Evolutionary conservation across 169 alveolate genomes (phyloP).

Genomic region (Eimeria brunetti): DNA sequence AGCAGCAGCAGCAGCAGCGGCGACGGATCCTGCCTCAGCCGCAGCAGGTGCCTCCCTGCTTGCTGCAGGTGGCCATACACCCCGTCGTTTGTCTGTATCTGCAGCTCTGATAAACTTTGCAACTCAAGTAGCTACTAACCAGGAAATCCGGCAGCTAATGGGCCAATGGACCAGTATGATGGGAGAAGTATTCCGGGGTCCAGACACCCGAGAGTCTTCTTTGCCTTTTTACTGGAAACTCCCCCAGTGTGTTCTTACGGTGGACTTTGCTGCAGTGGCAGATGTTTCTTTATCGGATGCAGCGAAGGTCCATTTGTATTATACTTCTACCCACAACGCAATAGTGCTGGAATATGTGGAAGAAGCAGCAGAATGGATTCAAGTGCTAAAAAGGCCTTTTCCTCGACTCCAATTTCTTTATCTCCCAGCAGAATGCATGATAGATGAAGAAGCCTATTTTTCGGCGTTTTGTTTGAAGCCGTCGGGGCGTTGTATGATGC

Average conservation of each 20-base stretch:
- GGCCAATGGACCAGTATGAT: not conserved
- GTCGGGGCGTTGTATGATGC: not conserved
- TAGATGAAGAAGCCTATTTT: not conserved
- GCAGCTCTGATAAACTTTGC: slow-evolving; percentile 13
- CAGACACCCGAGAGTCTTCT: not conserved
- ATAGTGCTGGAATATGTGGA: not conserved
- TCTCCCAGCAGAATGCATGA: slow-evolving; percentile 15
- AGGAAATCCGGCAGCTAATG: not conserved
- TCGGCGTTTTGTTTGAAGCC: slow-evolving; percentile 4
- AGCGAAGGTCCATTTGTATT: not conserved
- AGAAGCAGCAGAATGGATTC: slow-evolving; percentile 15
- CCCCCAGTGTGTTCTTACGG: not conserved
- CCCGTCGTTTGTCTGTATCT: slow-evolving; percentile 4
- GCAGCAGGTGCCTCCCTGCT: too few relatives aligned
- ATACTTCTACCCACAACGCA: not conserved
- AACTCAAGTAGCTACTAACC: slow-evolving; percentile 14
- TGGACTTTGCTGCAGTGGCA: not conserved
- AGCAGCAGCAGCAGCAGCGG: too few relatives aligned
- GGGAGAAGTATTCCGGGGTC: not conserved
- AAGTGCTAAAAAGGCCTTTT: not conserved
- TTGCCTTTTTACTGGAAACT: not conserved
- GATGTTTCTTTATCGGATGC: not conserved
- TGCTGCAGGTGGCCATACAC: slow-evolving; percentile 5
- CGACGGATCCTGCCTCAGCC: too few relatives aligned
- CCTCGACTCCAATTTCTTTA: not conserved